These are phyloP conservation scores for Cercospora beticola DNA, from an alignment of 2,329 filamentous ascomycete species.

Conservation along the genomic window DNA sequence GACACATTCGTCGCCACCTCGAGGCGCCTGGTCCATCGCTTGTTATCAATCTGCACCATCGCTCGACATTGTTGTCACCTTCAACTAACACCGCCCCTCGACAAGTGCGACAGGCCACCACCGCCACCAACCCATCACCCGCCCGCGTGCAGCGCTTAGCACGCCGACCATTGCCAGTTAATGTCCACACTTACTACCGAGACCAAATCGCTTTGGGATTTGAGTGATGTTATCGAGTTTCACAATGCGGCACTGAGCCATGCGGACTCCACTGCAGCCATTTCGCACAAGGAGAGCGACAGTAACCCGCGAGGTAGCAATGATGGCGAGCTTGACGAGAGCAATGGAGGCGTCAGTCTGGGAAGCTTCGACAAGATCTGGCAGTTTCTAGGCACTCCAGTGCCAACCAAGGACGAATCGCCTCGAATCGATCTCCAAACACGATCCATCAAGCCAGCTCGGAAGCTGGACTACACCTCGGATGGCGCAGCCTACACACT, in stretches of 20 bases:
- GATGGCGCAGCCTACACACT: constrained; percentile 43
- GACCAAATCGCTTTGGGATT: constrained; percentile 46
- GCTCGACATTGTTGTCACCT: background rate
- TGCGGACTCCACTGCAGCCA: constrained; percentile 5
- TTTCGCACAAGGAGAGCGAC: background rate
- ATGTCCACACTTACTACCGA: constrained; percentile 37
- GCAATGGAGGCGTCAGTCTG: constrained; percentile 30
- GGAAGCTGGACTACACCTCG: constrained; percentile 43
- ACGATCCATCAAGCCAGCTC: constrained; percentile 4
- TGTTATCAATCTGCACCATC: background rate
- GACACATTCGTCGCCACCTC: constrained; percentile 3
- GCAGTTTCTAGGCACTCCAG: constrained; percentile 43
- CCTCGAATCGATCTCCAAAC: background rate
- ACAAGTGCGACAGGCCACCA: constrained; percentile 7
- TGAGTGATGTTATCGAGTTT: constrained; percentile 47
- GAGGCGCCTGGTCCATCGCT: background rate
- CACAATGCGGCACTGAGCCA: constrained; percentile 34
- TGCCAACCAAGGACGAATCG: background rate
- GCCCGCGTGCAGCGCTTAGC: constrained; percentile 20
- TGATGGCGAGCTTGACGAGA: background rate
- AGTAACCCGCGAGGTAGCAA: background rate
- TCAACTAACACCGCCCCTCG: background rate
- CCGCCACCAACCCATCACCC: constrained; percentile 2
- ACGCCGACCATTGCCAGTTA: constrained; percentile 17
- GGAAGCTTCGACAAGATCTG: constrained; percentile 52